A percentile compares a stretch with the other conserved stretches of the same genome.
Conservation (phyloP, 345 rosid genomes). For the Salix udensis region DNA sequence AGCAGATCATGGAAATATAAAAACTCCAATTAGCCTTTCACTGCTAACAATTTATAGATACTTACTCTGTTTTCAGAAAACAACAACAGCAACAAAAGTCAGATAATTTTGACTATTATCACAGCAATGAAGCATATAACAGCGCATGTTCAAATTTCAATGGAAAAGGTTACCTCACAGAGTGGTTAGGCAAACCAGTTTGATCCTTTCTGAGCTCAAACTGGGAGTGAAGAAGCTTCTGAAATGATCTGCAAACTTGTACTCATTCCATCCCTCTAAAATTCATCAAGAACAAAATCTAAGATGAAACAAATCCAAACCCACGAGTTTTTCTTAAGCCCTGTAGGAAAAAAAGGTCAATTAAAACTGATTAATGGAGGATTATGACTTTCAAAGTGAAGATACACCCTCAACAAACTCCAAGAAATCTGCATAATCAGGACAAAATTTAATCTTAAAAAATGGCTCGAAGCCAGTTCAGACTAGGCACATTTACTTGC, state of each 20-base stretch:
- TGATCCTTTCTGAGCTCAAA: not conserved
- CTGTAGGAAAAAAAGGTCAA: constrained; percentile 11
- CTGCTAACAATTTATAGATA: not conserved
- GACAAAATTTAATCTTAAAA: constrained; percentile 16
- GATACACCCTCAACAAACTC: constrained; percentile 18
- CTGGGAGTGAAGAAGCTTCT: not conserved
- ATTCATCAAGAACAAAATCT: not conserved
- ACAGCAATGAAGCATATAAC: not conserved
- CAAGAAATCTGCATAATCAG: constrained; percentile 1
- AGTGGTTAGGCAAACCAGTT: not conserved
- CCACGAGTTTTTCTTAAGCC: constrained; percentile 19
- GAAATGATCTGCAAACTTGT: not conserved
- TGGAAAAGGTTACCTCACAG: not conserved
- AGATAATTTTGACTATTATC: not conserved
- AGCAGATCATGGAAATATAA: not conserved
- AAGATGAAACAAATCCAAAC: constrained; percentile 3
- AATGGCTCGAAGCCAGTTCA: constrained; percentile 17
- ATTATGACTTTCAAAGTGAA: constrained; percentile 26
- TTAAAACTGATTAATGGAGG: constrained; percentile 13
- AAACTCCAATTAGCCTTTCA: not conserved
- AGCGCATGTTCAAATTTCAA: not conserved
- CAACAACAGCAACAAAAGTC: not conserved
- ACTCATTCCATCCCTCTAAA: not conserved
- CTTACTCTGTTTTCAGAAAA: not conserved
- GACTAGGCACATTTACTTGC: constrained; percentile 9